Conservation (phyloP, 108 stramenopile species). For the Schizochytrium sp. region DNA sequence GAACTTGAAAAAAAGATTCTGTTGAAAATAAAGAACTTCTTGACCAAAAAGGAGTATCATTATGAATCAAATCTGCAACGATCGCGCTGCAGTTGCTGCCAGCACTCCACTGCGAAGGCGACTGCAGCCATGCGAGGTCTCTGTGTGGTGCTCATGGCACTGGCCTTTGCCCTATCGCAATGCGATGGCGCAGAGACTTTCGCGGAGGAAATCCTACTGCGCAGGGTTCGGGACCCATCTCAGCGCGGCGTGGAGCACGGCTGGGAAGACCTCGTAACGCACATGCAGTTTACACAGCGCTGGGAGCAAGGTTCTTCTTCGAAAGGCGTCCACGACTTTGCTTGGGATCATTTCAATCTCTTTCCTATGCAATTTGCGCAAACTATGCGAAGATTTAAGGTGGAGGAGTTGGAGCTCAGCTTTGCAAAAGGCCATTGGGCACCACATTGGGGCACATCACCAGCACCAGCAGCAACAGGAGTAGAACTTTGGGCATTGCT, state of each 20-base stretch:
- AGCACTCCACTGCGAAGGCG: background rate
- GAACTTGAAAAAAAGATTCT: too few species aligned
- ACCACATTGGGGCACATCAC: background rate
- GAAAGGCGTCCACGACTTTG: background rate
- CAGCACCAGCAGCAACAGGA: background rate
- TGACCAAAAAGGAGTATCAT: too few species aligned
- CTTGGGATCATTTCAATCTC: conserved; percentile 16
- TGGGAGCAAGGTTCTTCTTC: background rate
- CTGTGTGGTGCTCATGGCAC: conserved; percentile 15
- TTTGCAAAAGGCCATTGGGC: conserved; percentile 44
- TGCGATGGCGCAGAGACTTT: background rate
- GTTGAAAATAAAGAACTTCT: too few species aligned
- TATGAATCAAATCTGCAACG: background rate
- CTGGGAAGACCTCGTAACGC: conserved; percentile 45
- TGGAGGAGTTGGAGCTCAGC: conserved; percentile 14
- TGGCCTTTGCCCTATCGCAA: background rate
- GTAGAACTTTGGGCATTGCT: conserved; percentile 27
- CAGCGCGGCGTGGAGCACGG: background rate
- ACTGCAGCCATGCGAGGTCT: background rate
- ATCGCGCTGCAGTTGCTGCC: background rate
- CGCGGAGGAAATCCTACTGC: background rate
- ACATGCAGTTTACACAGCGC: conserved; percentile 46
- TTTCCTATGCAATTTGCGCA: conserved; percentile 53
- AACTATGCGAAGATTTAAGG: background rate
- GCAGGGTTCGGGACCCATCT: conserved; percentile 22